phyloP scores from a whole-genome alignment of 2,329 filamentous ascomycete genomes.

The Ophiosphaerella narmari region DNA sequence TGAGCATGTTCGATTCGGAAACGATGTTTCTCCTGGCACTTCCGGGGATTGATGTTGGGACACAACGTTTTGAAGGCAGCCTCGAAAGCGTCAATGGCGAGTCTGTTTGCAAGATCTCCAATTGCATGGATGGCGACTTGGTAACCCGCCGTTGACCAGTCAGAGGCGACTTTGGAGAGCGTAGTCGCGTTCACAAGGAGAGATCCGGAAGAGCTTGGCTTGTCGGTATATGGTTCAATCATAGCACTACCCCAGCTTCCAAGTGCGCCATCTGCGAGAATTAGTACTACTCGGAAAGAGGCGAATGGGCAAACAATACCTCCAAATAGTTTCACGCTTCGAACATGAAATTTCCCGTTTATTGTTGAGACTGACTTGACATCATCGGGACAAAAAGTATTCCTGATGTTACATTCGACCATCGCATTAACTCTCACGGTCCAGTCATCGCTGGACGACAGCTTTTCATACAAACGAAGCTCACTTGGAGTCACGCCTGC shows the following conservation, averaged over 20 bases:
- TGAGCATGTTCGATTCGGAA: conserved; percentile 74
- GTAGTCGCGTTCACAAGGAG: conserved; percentile 68
- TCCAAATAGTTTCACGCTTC: conserved; percentile 71
- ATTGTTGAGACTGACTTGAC: conserved; percentile 52
- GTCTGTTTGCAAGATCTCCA: conserved; percentile 69
- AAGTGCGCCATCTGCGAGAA: conserved; percentile 64
- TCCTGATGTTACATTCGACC: conserved; percentile 67
- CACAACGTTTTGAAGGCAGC: conserved; percentile 61
- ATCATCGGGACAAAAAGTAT: conserved; percentile 64
- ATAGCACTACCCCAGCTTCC: conserved; percentile 74
- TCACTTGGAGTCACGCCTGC: conserved; percentile 64
- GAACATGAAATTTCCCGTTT: conserved; percentile 60
- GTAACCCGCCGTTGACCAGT: conserved; percentile 65
- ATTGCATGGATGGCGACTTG: conserved; percentile 77
- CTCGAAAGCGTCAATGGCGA: conserved; percentile 67
- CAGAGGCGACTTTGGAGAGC: conserved; percentile 57
- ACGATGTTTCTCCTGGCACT: conserved; percentile 60
- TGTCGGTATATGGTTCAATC: conserved; percentile 71
- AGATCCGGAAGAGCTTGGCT: conserved; percentile 64
- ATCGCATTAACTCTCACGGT: conserved; percentile 70
- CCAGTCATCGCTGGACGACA: conserved; percentile 60
- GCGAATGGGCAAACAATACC: conserved; percentile 48
- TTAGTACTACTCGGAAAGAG: conserved; percentile 10
- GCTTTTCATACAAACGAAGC: conserved; percentile 58
- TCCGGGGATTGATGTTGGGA: conserved; percentile 41